Conservation (phyloP, 495 filamentous ascomycete genomes). For the Aspergillus nidulans region DNA sequence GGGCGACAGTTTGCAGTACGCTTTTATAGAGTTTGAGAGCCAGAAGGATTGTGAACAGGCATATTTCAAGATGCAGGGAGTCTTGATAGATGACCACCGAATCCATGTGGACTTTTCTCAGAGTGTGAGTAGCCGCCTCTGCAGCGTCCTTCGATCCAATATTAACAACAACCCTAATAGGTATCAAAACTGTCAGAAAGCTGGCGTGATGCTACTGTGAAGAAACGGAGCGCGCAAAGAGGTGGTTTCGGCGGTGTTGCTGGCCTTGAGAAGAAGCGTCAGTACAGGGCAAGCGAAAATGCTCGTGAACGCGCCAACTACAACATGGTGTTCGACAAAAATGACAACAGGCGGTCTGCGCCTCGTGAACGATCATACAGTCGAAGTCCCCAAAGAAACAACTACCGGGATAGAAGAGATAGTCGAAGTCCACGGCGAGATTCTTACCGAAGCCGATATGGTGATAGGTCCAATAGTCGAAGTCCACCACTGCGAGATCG, state of each 20-base stretch:
- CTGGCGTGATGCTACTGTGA: constrained; percentile 85
- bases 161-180: constrained; percentile 33
- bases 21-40: constrained; percentile 94
- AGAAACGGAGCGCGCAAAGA: constrained; percentile 63
- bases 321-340: constrained; percentile 79
- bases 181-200: constrained; percentile 82
- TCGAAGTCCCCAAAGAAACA: constrained; percentile 24
- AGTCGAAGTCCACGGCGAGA: constrained; percentile 49
- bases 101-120: constrained; percentile 99
- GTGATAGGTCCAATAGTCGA: constrained; percentile 45
- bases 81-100: constrained; percentile 93
- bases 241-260: constrained; percentile 91
- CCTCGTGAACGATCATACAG: constrained; percentile 19
- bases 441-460: constrained; percentile 21
- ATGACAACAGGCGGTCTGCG: constrained; percentile 41
- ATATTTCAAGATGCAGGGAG: constrained; percentile 97
- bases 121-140: constrained; percentile 54
- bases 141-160: background rate
- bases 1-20: constrained; percentile 92
- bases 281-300: constrained; percentile 73
- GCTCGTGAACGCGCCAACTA: constrained; percentile 57
- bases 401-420: constrained; percentile 28
- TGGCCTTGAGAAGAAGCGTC: constrained; percentile 79
- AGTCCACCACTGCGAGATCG: constrained; percentile 40
- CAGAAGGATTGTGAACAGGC: constrained; percentile 91